Evolutionary conservation across 305 asterid species (phyloP), one percentile per base, ranked within the genome.

Genomic region (Solanum hybrid): DNA sequence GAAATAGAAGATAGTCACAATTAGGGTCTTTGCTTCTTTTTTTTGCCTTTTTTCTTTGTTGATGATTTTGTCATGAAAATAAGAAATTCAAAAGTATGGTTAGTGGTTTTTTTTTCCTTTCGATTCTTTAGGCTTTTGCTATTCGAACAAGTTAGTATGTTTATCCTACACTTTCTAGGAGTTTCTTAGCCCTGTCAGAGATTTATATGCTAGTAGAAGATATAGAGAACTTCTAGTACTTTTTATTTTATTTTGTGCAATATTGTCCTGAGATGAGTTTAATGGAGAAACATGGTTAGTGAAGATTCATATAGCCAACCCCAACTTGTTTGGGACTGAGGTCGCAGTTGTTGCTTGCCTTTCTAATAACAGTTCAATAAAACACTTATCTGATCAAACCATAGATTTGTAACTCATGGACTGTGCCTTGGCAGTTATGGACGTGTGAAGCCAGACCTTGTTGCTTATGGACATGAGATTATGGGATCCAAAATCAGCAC

Each of bases 401-500:
- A 83, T 83, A 83, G 73, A 83, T 29, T 83, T 57, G 46, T 90
- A 87, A 93, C 89, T 36, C 87, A 87, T 80, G 57, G 11, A 90
- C 74, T 92, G 86, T 85, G 73, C 91, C 89, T 71, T 87, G 87
- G 87, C 95, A 97, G 98, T 92, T 97, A 96, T 86, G 98, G 98
- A 89, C 98, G 98, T 87, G 96, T 97, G 91, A 97, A 97, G 95
- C 98, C 99, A 76, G 98, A 97, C 89, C 92, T 97, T 89, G 99
- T 97, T 93, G 99, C 99, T 86, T 96, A 95, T 93, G 98, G 99
- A 35, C 94, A 94, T 87, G 98, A 96, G 92, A 97, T 97, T 87
- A 93, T 96, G 97, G 99, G 99, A 80, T 95, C 99, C 91, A 97
- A 96, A 93, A 97, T 96, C 64, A 97, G 97, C 92, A 95, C 96